Evolutionary conservation across 129 eudicot species (phyloP), one percentile per base, ranked within the genome.

Genomic region (Tanacetum coccineum): DNA sequence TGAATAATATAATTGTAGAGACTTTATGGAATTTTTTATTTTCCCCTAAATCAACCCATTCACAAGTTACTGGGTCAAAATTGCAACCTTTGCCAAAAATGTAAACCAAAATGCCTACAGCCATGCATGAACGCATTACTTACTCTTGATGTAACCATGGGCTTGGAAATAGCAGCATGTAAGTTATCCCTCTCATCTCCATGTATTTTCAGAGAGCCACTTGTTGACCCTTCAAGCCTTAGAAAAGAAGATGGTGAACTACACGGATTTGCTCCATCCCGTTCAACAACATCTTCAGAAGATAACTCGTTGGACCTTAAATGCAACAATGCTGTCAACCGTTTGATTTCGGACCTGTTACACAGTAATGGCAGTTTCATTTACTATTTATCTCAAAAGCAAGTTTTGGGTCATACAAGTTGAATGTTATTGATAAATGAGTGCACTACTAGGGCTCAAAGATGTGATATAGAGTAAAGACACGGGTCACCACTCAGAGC

Each of bases 281-380:
- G 76, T 62, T 70, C 72, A 26, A 48, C 60, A 55, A 64, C 80
- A 62, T 59, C 78, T 20, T 25, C 76, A 70, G 28, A 50, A 6
- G 83, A 79, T 13, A 61, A 53, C 39, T 78, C 91, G 18, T 45
- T 57, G 32, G 83, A 80, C 74, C 81, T 82, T 44, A 95, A 87
- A 46, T 54, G 88, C 79, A 90, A 57, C 42, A 87, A 52, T 53
- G 80, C 81, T 6, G 95, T 84, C 84, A 90, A 71, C 36, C 50
- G 87, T 21, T 87, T 82, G 62, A 90, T 74, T 58, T 90, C 95
- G 61, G 95, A 84, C 56, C 97, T 90, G 85, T 45, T 6, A 48
- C 22, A 53, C 44, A 78, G 60, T 28, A 66, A 72, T 4, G 25
- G 4, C 42, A 65, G 39, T 57, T 59, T 45, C 46, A 36, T 30